phyloP scores from a whole-genome alignment of 1,284 basidiomycete species.

The Mycena sp. region DNA sequence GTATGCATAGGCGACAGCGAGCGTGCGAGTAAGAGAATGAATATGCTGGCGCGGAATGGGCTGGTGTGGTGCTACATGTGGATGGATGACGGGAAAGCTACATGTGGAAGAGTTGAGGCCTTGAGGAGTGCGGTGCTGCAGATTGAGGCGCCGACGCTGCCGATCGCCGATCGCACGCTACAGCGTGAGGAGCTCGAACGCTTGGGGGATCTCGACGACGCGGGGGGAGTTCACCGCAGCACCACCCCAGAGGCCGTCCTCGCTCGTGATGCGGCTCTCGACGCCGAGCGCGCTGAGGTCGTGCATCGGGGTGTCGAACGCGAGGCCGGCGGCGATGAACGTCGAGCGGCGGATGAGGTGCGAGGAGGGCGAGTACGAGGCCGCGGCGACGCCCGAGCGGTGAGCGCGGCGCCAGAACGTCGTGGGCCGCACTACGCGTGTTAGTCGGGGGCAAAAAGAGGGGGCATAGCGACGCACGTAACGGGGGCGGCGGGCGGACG shows the following conservation, averaged over 20 bases:
- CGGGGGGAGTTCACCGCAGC: slow-evolving; percentile 7
- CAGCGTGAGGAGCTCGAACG: slow-evolving; percentile 21
- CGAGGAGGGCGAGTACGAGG: slow-evolving; percentile 73
- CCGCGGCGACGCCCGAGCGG: slow-evolving; percentile 69
- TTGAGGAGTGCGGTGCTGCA: background rate
- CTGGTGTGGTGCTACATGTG: no score
- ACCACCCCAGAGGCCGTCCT: slow-evolving; percentile 3
- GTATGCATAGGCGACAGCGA: no score
- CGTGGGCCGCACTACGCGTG: slow-evolving; percentile 62
- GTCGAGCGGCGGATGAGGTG: slow-evolving; percentile 77
- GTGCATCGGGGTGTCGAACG: slow-evolving; percentile 65
- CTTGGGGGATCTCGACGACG: slow-evolving; percentile 28
- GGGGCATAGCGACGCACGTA: slow-evolving; percentile 56
- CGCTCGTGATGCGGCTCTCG: slow-evolving; percentile 56
- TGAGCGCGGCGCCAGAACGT: slow-evolving; percentile 77
- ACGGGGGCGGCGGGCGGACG: slow-evolving; percentile 65
- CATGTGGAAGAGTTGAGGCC: no score
- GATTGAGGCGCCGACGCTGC: background rate
- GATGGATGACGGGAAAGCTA: no score
- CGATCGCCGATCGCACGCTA: background rate
- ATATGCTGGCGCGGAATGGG: no score
- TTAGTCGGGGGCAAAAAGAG: background rate
- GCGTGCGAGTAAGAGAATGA: no score
- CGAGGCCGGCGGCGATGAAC: slow-evolving; percentile 75
- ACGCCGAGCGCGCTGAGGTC: slow-evolving; percentile 75